A percentile compares a stretch with the other conserved stretches of the same genome.
phyloP scores from a whole-genome alignment of 2,329 filamentous ascomycete genomes.

The Arthroderma sp. region DNA sequence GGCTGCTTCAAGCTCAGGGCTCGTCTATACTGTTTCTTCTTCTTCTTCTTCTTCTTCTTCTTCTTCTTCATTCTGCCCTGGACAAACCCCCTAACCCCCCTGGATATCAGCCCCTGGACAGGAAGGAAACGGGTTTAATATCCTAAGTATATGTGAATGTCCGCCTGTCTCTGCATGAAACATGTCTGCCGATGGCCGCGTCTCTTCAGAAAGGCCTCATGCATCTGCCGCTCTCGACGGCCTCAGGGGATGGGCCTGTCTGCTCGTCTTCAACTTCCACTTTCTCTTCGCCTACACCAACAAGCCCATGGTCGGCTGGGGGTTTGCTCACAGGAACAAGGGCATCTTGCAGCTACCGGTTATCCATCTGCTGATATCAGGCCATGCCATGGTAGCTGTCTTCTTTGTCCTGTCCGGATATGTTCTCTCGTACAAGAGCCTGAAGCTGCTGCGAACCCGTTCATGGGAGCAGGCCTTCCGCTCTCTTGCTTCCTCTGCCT shows the following conservation, averaged over 20 bases:
- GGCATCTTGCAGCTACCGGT: slow-evolving; percentile 32
- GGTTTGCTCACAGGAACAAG: slow-evolving; percentile 31
- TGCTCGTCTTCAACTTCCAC: slow-evolving; percentile 38
- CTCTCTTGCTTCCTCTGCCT: slow-evolving; percentile 32
- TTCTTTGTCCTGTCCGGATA: slow-evolving; percentile 41
- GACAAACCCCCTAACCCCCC: no score
- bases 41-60: no score
- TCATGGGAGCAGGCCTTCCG: slow-evolving; percentile 31
- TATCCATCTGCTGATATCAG: slow-evolving; percentile 33
- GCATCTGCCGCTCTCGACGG: slow-evolving; percentile 31
- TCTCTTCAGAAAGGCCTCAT: no score
- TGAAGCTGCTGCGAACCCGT: slow-evolving; percentile 29
- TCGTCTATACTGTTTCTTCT: no score
- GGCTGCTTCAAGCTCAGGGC: no score
- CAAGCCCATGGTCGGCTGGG: slow-evolving; percentile 30
- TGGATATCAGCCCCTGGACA: no score
- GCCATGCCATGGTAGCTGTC: slow-evolving; percentile 38
- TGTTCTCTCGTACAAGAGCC: slow-evolving; percentile 33
- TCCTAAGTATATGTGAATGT: no score
- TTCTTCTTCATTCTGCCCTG: no score
- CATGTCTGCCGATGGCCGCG: no score
- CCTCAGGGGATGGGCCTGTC: slow-evolving; percentile 33
- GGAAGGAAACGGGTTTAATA: no score
- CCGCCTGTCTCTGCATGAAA: no score
- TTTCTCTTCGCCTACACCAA: slow-evolving; percentile 36